Percentiles rank a stretch among this genome's conserved stretches.
phyloP scores from a whole-genome alignment of 139 green algal genomes.

The Haematococcus lacustris region DNA sequence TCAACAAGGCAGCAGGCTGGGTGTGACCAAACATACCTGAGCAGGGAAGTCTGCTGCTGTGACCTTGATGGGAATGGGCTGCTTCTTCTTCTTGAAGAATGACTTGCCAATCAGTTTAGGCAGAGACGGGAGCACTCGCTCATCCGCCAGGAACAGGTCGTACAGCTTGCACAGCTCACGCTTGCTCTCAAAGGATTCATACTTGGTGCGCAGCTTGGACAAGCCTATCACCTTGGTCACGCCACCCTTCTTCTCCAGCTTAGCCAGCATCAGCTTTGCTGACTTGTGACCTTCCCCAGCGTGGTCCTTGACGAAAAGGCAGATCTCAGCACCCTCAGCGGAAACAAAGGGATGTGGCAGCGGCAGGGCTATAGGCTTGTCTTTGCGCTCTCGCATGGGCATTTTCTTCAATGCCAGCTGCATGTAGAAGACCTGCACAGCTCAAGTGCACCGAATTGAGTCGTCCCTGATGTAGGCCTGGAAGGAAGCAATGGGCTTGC shows the following conservation, averaged over 20 bases:
- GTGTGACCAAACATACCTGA: no score
- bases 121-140: slow-evolving; percentile 79
- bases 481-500: neutral
- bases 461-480: no score
- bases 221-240: slow-evolving; percentile 77
- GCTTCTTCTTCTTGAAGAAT: slow-evolving; percentile 97
- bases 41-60: slow-evolving; percentile 19
- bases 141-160: slow-evolving; percentile 94
- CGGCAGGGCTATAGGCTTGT: slow-evolving; percentile 69
- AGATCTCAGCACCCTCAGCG: slow-evolving; percentile 70
- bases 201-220: slow-evolving; percentile 82
- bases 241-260: slow-evolving; percentile 55
- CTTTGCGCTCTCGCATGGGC: slow-evolving; percentile 59
- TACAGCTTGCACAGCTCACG: slow-evolving; percentile 80
- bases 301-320: slow-evolving; percentile 89
- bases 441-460: neutral
- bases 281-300: slow-evolving; percentile 82
- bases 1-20: no score
- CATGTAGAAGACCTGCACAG: slow-evolving; percentile 52
- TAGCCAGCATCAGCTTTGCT: slow-evolving; percentile 65
- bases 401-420: slow-evolving; percentile 74
- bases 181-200: slow-evolving; percentile 89
- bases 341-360: slow-evolving; percentile 78
- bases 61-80: slow-evolving; percentile 79
- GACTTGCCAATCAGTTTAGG: slow-evolving; percentile 91